phyloP scores from a whole-genome alignment of 148 eudicot species.

The Arbutus unedo region DNA sequence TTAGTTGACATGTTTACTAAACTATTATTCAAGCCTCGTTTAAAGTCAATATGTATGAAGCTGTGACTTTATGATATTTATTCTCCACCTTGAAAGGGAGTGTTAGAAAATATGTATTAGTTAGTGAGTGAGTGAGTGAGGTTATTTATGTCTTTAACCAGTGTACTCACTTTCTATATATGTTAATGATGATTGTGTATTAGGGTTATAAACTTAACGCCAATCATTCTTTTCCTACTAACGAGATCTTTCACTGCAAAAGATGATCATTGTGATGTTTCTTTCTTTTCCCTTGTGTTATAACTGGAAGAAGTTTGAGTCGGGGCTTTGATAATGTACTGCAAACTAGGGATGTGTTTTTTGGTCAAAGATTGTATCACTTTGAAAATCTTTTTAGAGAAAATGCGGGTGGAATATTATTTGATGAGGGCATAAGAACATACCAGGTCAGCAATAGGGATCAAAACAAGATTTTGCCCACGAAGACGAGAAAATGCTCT shows the following conservation, averaged over 20 bases:
- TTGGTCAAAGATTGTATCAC: background rate
- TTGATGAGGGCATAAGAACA: slow-evolving; percentile 1
- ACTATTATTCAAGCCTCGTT: too few relatives aligned
- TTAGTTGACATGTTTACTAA: too few relatives aligned
- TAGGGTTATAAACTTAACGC: too few relatives aligned
- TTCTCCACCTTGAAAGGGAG: too few relatives aligned
- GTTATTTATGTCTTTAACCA: too few relatives aligned
- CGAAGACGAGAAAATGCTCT: slow-evolving; percentile 90
- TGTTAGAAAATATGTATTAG: too few relatives aligned
- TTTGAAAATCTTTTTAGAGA: background rate
- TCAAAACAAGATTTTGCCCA: slow-evolving; percentile 77
- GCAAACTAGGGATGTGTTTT: background rate
- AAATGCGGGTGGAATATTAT: background rate
- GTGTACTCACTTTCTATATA: too few relatives aligned
- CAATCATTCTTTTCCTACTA: too few relatives aligned
- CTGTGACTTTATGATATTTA: too few relatives aligned
- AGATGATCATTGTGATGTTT: background rate
- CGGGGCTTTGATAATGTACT: background rate
- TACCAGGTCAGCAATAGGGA: slow-evolving; percentile 95
- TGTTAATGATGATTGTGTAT: too few relatives aligned
- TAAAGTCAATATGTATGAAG: too few relatives aligned
- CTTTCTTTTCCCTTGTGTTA: background rate
- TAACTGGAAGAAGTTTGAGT: background rate
- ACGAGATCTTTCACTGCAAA: background rate
- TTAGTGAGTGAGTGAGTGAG: too few relatives aligned